phyloP scores from a whole-genome alignment of 2,329 filamentous ascomycete species.

The Thelonectria blattea region DNA sequence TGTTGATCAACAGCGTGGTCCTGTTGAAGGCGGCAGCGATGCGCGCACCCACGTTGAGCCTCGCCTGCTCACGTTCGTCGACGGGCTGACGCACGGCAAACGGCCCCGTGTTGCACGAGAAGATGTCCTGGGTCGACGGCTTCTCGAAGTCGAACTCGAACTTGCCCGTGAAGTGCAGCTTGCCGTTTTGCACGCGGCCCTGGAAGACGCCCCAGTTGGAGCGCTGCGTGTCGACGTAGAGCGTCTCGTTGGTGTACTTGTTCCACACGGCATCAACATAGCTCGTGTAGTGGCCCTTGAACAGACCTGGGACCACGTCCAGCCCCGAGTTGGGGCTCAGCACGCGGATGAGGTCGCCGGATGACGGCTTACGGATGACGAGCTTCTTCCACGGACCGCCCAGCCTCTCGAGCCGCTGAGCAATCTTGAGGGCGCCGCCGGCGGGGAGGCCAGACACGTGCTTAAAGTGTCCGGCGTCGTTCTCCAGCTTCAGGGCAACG shows the following conservation, averaged over 20 bases:
- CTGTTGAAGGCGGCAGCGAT: conserved; percentile 78
- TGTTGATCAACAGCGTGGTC: conserved; percentile 65
- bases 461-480: conserved; percentile 51
- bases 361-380: conserved; percentile 48
- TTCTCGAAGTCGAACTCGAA: conserved; percentile 46
- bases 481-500: conserved; percentile 61
- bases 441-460: conserved; percentile 56
- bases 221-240: conserved; percentile 61
- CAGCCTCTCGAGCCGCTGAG: conserved; percentile 50
- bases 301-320: conserved; percentile 51
- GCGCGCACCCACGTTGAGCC: conserved; percentile 72
- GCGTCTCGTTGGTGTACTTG: conserved; percentile 51
- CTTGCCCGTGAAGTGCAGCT: conserved; percentile 52
- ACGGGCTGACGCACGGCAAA: conserved; percentile 45
- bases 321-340: conserved; percentile 60
- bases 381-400: conserved; percentile 59
- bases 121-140: conserved; percentile 57
- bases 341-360: conserved; percentile 53
- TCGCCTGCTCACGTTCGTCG: conserved; percentile 42
- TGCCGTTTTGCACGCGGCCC: conserved; percentile 49
- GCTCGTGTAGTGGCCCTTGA: conserved; percentile 56
- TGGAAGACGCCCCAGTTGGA: conserved; percentile 54
- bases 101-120: conserved; percentile 61
- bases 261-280: conserved; percentile 61
- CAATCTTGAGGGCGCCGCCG: conserved; percentile 54